phyloP scores from a whole-genome alignment of 75 land plant genomes.

The Larix kaempferi region DNA sequence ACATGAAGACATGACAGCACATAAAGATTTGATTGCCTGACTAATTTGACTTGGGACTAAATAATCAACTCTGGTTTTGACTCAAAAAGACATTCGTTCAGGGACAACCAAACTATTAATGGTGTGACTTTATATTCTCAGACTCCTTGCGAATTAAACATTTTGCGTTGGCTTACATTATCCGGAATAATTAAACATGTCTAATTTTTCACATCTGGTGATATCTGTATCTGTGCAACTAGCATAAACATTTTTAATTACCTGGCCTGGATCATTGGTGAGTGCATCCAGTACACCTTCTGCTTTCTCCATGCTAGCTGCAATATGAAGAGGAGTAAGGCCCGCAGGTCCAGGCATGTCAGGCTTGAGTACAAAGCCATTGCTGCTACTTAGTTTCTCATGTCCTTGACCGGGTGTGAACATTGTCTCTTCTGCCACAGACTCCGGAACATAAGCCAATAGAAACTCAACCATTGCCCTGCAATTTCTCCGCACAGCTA shows the following conservation, averaged over 20 bases:
- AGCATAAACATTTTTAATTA: slow-evolving; percentile 9
- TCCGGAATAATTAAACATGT: background rate
- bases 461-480: slow-evolving; percentile 69
- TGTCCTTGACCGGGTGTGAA: background rate
- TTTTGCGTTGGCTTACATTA: too few species aligned
- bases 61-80: too few species aligned
- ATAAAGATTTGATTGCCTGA: too few species aligned
- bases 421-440: background rate
- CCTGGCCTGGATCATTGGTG: slow-evolving; percentile 79
- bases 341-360: slow-evolving; percentile 64
- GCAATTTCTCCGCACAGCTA: slow-evolving; percentile 65
- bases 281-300: slow-evolving; percentile 77
- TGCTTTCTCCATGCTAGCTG: slow-evolving; percentile 63
- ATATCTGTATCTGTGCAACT: too few species aligned
- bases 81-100: too few species aligned
- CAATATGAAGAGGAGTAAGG: slow-evolving; percentile 89
- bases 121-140: too few species aligned
- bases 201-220: background rate
- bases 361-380: slow-evolving; percentile 53
- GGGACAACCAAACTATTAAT: too few species aligned
- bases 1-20: too few species aligned
- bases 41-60: too few species aligned
- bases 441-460: slow-evolving; percentile 48
- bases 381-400: background rate
- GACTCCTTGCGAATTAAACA: too few species aligned